A percentile compares a stretch with the other conserved stretches of the same genome.
Conservation (phyloP, 2,329 filamentous ascomycete species). For the Ascomycota sp. region DNA sequence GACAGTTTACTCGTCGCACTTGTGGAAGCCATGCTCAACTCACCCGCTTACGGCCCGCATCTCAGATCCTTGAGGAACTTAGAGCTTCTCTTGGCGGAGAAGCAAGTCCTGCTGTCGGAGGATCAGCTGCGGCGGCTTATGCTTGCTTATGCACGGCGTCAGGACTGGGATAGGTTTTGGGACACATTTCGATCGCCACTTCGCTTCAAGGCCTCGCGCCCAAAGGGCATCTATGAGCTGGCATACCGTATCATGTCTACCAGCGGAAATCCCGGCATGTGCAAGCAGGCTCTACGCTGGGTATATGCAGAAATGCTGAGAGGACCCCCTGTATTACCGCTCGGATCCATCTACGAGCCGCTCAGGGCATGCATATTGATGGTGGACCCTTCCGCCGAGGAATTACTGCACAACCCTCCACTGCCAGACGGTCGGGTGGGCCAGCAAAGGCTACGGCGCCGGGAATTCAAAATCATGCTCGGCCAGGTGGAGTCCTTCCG, state of each 20-base stretch:
- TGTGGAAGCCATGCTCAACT: conserved; percentile 18
- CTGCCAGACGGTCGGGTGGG: conserved; percentile 1
- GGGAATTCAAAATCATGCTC: too few relatives aligned
- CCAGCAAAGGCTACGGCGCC: too few relatives aligned
- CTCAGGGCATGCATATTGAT: conserved; percentile 33
- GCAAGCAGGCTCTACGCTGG: conserved; percentile 25
- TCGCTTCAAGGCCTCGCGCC: conserved; percentile 25
- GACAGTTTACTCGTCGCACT: conserved; percentile 28
- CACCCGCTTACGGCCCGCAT: conserved; percentile 10
- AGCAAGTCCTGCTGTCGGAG: conserved; percentile 15
- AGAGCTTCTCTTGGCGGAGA: conserved; percentile 20
- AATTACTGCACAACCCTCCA: conserved; percentile 7
- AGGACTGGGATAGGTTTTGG: conserved; percentile 38
- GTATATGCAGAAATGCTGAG: conserved; percentile 37
- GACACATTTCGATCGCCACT: conserved; percentile 35
- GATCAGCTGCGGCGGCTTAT: conserved; percentile 22
- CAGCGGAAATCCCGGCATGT: conserved; percentile 20
- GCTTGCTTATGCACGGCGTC: conserved; percentile 21
- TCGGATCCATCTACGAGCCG: conserved; percentile 21
- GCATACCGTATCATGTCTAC: conserved; percentile 28
- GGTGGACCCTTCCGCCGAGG: conserved; percentile 29
- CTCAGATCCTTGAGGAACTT: conserved; percentile 23
- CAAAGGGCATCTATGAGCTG: conserved; percentile 30
- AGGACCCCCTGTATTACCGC: conserved; percentile 27
- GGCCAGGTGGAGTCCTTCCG: too few relatives aligned